Evolutionary conservation across 805 yeast genomes (phyloP).

Genomic region (Candida sithepensis): DNA sequence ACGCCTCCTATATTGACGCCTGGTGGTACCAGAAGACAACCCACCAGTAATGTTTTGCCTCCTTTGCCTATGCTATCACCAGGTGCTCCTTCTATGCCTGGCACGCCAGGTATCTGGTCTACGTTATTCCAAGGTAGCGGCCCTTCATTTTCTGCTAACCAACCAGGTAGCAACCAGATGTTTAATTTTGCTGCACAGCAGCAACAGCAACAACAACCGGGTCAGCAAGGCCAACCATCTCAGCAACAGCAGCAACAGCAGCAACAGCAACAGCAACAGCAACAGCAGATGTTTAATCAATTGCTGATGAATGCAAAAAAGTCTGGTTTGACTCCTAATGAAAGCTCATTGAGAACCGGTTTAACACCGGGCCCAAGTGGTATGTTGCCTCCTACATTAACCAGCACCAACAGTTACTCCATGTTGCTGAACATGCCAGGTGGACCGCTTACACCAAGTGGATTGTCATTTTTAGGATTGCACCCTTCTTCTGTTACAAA

Average conservation of each 20-base stretch:
- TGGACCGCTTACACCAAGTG: constrained; percentile 26
- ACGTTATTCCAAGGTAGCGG: constrained; percentile 41
- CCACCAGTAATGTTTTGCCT: constrained; percentile 36
- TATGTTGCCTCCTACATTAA: constrained; percentile 27
- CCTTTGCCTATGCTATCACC: constrained; percentile 46
- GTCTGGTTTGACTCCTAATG: constrained; percentile 74
- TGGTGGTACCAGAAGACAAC: constrained; percentile 43
- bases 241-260: constrained; percentile 5
- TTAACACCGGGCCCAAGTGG: constrained; percentile 59
- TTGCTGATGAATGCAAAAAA: constrained; percentile 32
- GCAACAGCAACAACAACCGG: background rate
- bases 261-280: constrained; percentile 12
- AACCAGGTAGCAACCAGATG: constrained; percentile 6
- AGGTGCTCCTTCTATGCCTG: constrained; percentile 41
- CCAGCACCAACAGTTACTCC: constrained; percentile 17
- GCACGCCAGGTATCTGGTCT: constrained; percentile 55
- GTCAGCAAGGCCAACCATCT: constrained; percentile 10
- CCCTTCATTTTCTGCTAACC: constrained; percentile 5
- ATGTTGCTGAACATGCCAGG: constrained; percentile 21
- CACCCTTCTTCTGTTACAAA: constrained; percentile 2
- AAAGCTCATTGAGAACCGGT: constrained; percentile 67
- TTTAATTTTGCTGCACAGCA: constrained; percentile 3
- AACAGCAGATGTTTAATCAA: constrained; percentile 20
- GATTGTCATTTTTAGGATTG: constrained; percentile 18
- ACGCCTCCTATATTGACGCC: constrained; percentile 49